Conservation (phyloP, 2,329 filamentous ascomycete genomes). For the Sporothrix pseudoabietina region DNA sequence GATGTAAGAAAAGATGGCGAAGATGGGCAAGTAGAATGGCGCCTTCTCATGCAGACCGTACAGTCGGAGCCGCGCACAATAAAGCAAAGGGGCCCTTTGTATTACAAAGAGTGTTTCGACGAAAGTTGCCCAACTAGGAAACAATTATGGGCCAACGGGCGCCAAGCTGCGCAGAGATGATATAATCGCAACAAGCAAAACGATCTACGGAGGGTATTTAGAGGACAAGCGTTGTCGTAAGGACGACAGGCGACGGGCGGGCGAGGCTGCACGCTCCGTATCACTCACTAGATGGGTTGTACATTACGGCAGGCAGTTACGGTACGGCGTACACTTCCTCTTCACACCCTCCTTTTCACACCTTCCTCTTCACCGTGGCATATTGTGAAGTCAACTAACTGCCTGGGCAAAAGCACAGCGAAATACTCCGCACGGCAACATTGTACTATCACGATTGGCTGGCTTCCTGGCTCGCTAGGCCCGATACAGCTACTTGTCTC, state of each 20-base stretch:
- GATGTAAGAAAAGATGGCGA: background rate
- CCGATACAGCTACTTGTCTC: no score
- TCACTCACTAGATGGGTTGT: background rate
- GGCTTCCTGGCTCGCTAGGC: no score
- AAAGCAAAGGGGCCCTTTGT: background rate
- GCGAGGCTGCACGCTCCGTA: background rate
- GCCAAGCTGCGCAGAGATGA: background rate
- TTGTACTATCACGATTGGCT: no score
- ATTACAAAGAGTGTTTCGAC: slow-evolving; percentile 14
- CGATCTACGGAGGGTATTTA: background rate
- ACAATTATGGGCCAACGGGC: background rate
- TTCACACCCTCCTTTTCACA: background rate
- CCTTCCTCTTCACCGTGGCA: background rate
- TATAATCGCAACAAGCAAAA: background rate
- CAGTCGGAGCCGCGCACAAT: no score
- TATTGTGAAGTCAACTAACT: background rate
- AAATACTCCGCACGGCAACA: background rate
- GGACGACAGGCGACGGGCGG: background rate
- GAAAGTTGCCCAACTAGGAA: slow-evolving; percentile 29
- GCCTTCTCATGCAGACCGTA: background rate
- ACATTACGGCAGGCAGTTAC: background rate
- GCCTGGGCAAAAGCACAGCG: background rate
- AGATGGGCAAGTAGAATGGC: background rate
- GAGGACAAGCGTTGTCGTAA: background rate
- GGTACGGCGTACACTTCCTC: background rate